Conservation (phyloP, 2,329 filamentous ascomycete genomes). For the Graphilbum ipis-grandicollis region DNA sequence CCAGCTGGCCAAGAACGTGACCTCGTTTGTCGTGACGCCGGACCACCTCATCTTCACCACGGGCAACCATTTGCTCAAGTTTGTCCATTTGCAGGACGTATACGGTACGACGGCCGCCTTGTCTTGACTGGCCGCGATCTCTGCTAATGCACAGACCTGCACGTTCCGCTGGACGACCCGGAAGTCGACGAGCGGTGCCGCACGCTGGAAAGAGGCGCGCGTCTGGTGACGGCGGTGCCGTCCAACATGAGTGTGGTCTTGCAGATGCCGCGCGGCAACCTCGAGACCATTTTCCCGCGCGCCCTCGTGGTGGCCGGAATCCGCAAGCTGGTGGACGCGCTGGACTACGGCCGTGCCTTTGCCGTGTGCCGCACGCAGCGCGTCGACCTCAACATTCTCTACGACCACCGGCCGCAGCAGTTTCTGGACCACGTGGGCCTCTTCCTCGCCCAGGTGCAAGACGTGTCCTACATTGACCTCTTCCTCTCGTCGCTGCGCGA, state of each 20-base stretch:
- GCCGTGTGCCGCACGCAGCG: slow-evolving; percentile 77
- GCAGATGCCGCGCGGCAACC: slow-evolving; percentile 89
- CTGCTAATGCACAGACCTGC: slow-evolving; percentile 39
- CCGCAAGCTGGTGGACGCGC: slow-evolving; percentile 58
- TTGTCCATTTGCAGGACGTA: slow-evolving; percentile 58
- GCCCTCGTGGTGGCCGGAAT: slow-evolving; percentile 88
- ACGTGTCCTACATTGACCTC: slow-evolving; percentile 68
- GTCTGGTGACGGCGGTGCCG: slow-evolving; percentile 76
- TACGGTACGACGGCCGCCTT: slow-evolving; percentile 51
- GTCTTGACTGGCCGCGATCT: neutral
- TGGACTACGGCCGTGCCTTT: slow-evolving; percentile 73
- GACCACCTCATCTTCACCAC: slow-evolving; percentile 85
- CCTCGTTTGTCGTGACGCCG: slow-evolving; percentile 69
- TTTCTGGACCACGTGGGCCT: slow-evolving; percentile 60
- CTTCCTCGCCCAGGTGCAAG: slow-evolving; percentile 74
- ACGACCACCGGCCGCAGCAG: slow-evolving; percentile 77
- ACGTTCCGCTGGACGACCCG: slow-evolving; percentile 73
- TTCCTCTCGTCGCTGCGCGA: slow-evolving; percentile 77
- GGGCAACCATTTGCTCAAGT: slow-evolving; percentile 82
- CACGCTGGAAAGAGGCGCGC: slow-evolving; percentile 77
- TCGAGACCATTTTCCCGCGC: slow-evolving; percentile 87
- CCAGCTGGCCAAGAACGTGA: slow-evolving; percentile 69
- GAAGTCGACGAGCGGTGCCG: slow-evolving; percentile 85
- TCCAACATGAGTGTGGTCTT: slow-evolving; percentile 71
- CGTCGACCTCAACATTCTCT: slow-evolving; percentile 95